Evolutionary conservation across 768 basidiomycete genomes (phyloP), one percentile per base, ranked within the genome.

Genomic region (Rhizopogon roseolus): DNA sequence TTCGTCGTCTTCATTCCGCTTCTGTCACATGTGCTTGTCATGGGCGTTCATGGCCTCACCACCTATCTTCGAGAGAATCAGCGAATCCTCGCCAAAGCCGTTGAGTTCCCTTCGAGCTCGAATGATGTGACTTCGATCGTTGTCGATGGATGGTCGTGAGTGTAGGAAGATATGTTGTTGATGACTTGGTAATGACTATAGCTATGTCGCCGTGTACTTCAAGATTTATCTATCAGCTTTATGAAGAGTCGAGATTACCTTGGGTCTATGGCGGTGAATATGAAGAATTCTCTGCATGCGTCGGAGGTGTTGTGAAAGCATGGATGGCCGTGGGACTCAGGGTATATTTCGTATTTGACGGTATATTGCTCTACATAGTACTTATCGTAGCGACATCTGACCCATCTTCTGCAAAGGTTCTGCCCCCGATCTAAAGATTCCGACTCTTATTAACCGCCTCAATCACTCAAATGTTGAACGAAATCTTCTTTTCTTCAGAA

Each of bases 191-290:
- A 48, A 39, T 62, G 41, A 55, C 54, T 43, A 46, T 19, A 48
- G 52, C 29, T 42, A 45, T 49, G 53, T 32, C 22, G 2, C 22
- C 32, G 45, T 34, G 6, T 17, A 41, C 39, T 38, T 40, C 58
- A 93, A 36, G 90, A 37, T 90, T 93, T 69, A 88, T 93, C 56
- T 92, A 85, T 64, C 77, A 81, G 57, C 54, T 92, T 19, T 76
- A 87, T 55, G 69, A 77, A 28, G 74, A 75, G 51, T 83, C 84
- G 2, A 75, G 71, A 53, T 71, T 90, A 44, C 84, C 88, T 6
- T 93, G 90, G 91, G 88, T 89, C 1, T 93, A 90, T 61, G 91
- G 91, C 6, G 91, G 91, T 11, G 90, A 93, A 68, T 90, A 90
- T 59, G 62, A 66, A 2, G 76, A 76, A 50, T 86, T 90, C 56